Evolutionary conservation across 208 protist genomes (phyloP).

Genomic region (Trichomonas tenax): DNA sequence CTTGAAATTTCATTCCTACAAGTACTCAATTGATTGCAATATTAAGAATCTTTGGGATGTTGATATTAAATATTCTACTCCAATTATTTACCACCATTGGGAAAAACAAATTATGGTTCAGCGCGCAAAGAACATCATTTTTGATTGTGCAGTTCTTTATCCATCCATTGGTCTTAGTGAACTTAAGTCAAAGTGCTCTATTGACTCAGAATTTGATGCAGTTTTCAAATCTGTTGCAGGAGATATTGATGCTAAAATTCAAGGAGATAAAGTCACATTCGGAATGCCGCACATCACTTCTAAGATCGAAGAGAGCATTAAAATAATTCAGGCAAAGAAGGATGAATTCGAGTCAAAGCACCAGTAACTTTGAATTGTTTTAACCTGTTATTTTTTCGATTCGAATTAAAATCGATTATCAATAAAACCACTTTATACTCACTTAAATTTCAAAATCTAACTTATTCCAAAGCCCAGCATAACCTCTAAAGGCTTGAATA

Average conservation of each 20-base stretch:
- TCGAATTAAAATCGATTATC: too few species aligned
- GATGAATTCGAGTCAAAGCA: too few species aligned
- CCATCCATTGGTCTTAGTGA: background rate
- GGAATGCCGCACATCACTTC: background rate
- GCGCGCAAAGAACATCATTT: background rate
- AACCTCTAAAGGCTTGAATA: too few species aligned
- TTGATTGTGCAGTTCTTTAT: background rate
- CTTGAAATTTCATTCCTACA: background rate
- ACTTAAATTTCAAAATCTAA: too few species aligned
- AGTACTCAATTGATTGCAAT: background rate
- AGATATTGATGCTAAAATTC: background rate
- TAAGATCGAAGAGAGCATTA: background rate
- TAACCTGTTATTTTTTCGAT: too few species aligned
- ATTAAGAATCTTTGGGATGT: background rate
- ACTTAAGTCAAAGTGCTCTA: background rate
- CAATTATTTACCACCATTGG: background rate
- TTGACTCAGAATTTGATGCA: background rate
- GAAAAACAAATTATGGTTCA: background rate
- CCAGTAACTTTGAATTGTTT: too few species aligned
- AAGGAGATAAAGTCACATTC: background rate
- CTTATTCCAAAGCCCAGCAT: too few species aligned
- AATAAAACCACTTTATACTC: too few species aligned
- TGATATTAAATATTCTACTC: background rate
- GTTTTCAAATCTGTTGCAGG: background rate
- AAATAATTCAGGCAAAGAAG: too few species aligned